phyloP scores from a whole-genome alignment of 73 alveolate genomes.

The Stentor coeruleus region DNA sequence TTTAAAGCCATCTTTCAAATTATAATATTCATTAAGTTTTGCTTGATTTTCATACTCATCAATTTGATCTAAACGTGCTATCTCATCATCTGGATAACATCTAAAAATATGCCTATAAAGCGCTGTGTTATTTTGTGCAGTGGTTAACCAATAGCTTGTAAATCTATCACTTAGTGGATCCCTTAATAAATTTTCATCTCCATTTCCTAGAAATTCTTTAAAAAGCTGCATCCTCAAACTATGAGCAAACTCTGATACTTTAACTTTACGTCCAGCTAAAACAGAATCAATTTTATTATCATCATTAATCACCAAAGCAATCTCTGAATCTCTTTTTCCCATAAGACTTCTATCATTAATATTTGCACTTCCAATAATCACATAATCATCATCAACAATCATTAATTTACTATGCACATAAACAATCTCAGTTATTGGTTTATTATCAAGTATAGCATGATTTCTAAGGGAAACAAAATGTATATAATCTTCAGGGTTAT shows the following conservation, averaged over 20 bases:
- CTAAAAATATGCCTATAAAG: slow-evolving; percentile 71
- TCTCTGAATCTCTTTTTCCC: slow-evolving; percentile 98
- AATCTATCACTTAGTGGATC: slow-evolving; percentile 71
- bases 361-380: slow-evolving; percentile 95
- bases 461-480: slow-evolving; percentile 81
- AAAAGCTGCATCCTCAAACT: slow-evolving; percentile 56
- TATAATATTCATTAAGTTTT: slow-evolving; percentile 32
- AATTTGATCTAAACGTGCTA: slow-evolving; percentile 36
- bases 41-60: slow-evolving; percentile 38
- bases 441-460: slow-evolving; percentile 61
- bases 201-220: slow-evolving; percentile 87
- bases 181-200: slow-evolving; percentile 37
- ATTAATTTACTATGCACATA: slow-evolving; percentile 90
- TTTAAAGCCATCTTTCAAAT: slow-evolving; percentile 27
- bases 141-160: slow-evolving; percentile 41
- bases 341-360: slow-evolving; percentile 96
- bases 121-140: slow-evolving; percentile 63
- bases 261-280: slow-evolving; percentile 31
- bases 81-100: slow-evolving; percentile 83
- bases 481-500: slow-evolving; percentile 78
- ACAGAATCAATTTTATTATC: slow-evolving; percentile 24
- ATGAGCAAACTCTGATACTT: slow-evolving; percentile 51
- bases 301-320: slow-evolving; percentile 64
- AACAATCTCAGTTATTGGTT: slow-evolving; percentile 88
- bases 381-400: slow-evolving; percentile 91